A percentile compares a stretch with the other conserved stretches of the same genome.
These are phyloP conservation scores for Astragalus membranaceus DNA, from an alignment of 306 rosid genomes.

Conservation along the genomic window DNA sequence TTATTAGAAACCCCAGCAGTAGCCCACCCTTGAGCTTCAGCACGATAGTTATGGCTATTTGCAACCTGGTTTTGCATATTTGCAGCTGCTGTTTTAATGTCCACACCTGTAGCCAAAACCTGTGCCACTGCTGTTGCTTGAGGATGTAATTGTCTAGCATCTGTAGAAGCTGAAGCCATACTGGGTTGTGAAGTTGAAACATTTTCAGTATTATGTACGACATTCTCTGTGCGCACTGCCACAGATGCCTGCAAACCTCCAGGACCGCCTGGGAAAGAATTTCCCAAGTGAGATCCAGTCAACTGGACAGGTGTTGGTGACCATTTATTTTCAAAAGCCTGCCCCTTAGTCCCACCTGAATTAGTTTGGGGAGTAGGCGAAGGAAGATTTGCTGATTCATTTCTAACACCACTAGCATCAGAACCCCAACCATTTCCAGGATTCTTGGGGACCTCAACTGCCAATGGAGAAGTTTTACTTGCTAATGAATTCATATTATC, in stretches of 20 bases:
- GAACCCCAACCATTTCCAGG: constrained; percentile 56
- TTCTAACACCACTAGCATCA: constrained; percentile 31
- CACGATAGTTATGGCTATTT: constrained; percentile 33
- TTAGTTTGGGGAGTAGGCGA: constrained; percentile 89
- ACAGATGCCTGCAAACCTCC: constrained; percentile 42
- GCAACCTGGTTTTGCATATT: constrained; percentile 53
- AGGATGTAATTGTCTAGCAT: constrained; percentile 39
- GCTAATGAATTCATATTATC: constrained; percentile 33
- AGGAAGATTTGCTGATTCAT: constrained; percentile 75
- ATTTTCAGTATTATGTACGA: constrained; percentile 31
- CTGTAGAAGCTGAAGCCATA: constrained; percentile 21
- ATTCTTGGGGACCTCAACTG: constrained; percentile 57
- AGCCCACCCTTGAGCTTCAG: constrained; percentile 60
- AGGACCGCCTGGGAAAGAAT: constrained; percentile 26
- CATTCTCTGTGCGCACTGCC: constrained; percentile 22
- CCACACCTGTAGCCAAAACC: constrained; percentile 35
- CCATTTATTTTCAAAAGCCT: constrained; percentile 56
- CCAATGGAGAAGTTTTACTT: constrained; percentile 38
- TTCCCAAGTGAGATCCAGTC: constrained; percentile 36
- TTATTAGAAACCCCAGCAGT: constrained; percentile 38
- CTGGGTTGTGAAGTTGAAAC: constrained; percentile 36
- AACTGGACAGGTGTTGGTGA: constrained; percentile 44
- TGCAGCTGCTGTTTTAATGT: constrained; percentile 47
- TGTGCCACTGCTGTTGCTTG: constrained; percentile 34
- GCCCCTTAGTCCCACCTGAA: constrained; percentile 42